A percentile compares a stretch with the other conserved stretches of the same genome.
Evolutionary conservation across 2,329 filamentous ascomycete species (phyloP).

Genomic region (Fonsecaea erecta): DNA sequence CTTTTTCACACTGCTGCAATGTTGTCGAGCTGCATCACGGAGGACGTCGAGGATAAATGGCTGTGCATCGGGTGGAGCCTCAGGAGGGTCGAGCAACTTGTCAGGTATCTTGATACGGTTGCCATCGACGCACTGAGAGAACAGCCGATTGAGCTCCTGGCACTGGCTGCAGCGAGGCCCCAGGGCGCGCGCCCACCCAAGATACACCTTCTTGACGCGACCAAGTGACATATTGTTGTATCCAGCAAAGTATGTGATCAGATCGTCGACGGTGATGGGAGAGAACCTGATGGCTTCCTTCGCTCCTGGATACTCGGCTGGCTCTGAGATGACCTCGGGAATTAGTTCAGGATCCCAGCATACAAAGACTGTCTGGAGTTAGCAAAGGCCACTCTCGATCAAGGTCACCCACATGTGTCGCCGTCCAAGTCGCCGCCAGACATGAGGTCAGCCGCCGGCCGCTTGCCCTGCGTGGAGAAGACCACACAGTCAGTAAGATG

Average conservation of each 20-base stretch:
- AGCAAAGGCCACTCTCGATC: background rate
- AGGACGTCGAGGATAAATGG: slow-evolving; percentile 8
- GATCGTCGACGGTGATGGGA: slow-evolving; percentile 1
- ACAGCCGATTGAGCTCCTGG: slow-evolving; percentile 14
- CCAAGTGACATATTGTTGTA: slow-evolving; percentile 17
- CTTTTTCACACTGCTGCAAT: background rate
- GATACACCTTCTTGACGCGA: slow-evolving; percentile 11
- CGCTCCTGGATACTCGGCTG: slow-evolving; percentile 10
- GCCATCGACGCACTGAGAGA: slow-evolving; percentile 11
- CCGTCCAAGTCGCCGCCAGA: slow-evolving; percentile 12
- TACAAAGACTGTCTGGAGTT: slow-evolving; percentile 11
- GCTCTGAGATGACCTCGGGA: background rate
- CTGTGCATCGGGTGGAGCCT: background rate
- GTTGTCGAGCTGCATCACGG: slow-evolving; percentile 1
- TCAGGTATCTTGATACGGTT: slow-evolving; percentile 9
- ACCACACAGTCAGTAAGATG: slow-evolving; percentile 11
- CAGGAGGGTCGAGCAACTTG: slow-evolving; percentile 2
- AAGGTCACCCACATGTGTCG: slow-evolving; percentile 1
- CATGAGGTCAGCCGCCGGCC: slow-evolving; percentile 10
- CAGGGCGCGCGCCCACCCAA: slow-evolving; percentile 6
- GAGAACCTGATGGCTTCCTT: slow-evolving; percentile 11
- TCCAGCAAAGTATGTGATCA: slow-evolving; percentile 11
- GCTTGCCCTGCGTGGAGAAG: slow-evolving; percentile 5
- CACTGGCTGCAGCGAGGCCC: slow-evolving; percentile 7
- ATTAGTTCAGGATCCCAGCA: slow-evolving; percentile 3